Percentiles rank a stretch among this genome's conserved stretches.
phyloP scores from a whole-genome alignment of 2,329 filamentous ascomycete genomes.

The Penicillium crustosum region DNA sequence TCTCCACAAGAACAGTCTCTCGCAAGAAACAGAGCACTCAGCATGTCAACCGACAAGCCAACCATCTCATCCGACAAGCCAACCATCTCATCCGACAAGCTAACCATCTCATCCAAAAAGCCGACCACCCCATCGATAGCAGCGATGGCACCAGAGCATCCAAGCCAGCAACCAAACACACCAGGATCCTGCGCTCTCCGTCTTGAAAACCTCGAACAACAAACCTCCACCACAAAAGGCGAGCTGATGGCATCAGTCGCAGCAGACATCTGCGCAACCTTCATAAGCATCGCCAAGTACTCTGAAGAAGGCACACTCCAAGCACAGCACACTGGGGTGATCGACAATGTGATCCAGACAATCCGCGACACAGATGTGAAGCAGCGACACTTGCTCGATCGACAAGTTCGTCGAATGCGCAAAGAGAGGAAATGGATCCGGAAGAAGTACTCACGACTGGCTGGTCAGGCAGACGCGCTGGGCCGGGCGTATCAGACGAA shows the following conservation, averaged over 20 bases:
- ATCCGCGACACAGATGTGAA: constrained; percentile 25
- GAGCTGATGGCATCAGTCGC: constrained; percentile 29
- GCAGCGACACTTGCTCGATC: constrained; percentile 21
- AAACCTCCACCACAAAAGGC: constrained; percentile 22
- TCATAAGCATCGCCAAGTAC: constrained; percentile 32
- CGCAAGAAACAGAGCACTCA: not conserved
- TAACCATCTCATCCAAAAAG: not conserved
- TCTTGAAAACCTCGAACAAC: constrained; percentile 23
- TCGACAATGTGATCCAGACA: constrained; percentile 29
- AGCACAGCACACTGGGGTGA: constrained; percentile 23
- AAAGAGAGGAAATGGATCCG: constrained; percentile 23
- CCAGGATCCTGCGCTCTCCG: constrained; percentile 22
- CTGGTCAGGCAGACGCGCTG: constrained; percentile 17
- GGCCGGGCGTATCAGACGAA: constrained; percentile 17
- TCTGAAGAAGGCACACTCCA: constrained; percentile 26
- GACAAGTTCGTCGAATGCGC: constrained; percentile 17
- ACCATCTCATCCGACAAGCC: not conserved
- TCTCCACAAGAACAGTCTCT: not conserved
- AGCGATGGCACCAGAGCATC: not conserved
- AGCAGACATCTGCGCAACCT: constrained; percentile 31
- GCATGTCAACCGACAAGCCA: constrained; percentile 1
- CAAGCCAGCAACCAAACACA: not conserved
- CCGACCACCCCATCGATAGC: not conserved
- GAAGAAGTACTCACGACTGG: constrained; percentile 22
- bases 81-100: not conserved